phyloP scores from a whole-genome alignment of 495 filamentous ascomycete genomes.

The Aspergillus steynii region DNA sequence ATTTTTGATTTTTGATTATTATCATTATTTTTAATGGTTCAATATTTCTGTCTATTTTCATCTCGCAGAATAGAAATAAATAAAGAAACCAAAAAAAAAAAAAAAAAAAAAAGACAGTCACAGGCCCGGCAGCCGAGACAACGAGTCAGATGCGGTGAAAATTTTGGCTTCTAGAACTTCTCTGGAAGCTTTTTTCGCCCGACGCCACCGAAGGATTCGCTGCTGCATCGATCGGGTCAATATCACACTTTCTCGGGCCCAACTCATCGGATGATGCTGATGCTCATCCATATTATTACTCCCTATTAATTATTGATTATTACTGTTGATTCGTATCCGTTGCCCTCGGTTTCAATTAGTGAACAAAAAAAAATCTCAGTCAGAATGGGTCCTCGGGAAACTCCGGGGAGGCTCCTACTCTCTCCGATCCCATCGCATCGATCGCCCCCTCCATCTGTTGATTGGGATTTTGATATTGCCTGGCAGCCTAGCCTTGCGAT shows the following conservation, averaged over 20 bases:
- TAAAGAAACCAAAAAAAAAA: not conserved
- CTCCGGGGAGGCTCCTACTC: not conserved
- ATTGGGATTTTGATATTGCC: not conserved
- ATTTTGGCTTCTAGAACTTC: constrained; percentile 18
- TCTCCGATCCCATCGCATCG: not conserved
- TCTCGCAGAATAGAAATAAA: not conserved
- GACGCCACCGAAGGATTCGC: constrained; percentile 4
- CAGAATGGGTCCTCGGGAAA: not conserved
- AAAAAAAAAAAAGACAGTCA: constrained; percentile 1
- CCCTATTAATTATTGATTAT: not conserved
- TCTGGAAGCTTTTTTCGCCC: constrained; percentile 12
- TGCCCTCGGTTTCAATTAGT: not conserved
- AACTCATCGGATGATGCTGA: too few relatives aligned
- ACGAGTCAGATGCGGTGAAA: constrained; percentile 8
- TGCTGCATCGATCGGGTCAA: not conserved
- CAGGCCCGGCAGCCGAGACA: not conserved
- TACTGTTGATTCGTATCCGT: not conserved
- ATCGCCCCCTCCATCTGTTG: not conserved
- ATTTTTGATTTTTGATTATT: not conserved
- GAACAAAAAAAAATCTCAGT: not conserved
- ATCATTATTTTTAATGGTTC: not conserved
- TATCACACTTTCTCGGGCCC: too few relatives aligned
- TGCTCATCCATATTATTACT: too few relatives aligned
- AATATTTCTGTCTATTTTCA: not conserved
- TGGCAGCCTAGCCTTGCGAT: not conserved